phyloP scores from a whole-genome alignment of 2,329 filamentous ascomycete genomes.

The Microdochium paspali region DNA sequence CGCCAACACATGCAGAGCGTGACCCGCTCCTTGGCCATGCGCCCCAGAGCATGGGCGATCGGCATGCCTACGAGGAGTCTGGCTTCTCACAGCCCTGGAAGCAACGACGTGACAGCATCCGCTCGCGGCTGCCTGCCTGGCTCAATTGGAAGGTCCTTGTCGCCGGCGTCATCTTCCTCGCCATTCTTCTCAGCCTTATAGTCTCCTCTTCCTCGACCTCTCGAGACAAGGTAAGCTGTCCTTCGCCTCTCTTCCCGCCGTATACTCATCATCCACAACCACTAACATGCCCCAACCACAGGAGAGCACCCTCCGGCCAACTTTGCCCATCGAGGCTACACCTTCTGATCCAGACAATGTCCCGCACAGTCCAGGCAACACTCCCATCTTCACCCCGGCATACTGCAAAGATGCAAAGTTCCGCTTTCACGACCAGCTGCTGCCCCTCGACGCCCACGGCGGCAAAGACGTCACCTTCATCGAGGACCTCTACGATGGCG shows the following conservation, averaged over 20 bases:
- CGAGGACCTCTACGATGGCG: slow-evolving; percentile 22
- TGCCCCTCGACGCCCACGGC: slow-evolving; percentile 4
- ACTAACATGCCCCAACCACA: neutral
- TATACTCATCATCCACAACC: neutral
- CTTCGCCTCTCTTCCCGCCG: neutral
- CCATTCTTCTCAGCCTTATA: slow-evolving; percentile 5
- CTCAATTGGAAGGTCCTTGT: slow-evolving; percentile 15
- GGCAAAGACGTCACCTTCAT: slow-evolving; percentile 27
- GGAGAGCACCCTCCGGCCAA: neutral
- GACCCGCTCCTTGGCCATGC: slow-evolving; percentile 28
- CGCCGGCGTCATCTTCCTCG: slow-evolving; percentile 16
- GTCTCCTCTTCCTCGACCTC: neutral
- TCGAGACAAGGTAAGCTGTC: neutral
- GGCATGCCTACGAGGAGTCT: slow-evolving; percentile 15
- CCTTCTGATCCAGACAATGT: neutral
- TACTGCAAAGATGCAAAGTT: neutral
- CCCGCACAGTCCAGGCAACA: neutral
- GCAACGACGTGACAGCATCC: neutral
- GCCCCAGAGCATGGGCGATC: slow-evolving; percentile 36
- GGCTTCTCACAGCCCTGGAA: neutral
- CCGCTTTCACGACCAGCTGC: neutral
- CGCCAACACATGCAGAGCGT: slow-evolving; percentile 27
- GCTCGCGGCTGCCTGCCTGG: neutral
- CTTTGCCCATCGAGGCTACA: neutral
- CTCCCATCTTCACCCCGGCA: neutral